A percentile compares a stretch with the other conserved stretches of the same genome.
These are phyloP conservation scores for Colletotrichum viniferum DNA, from an alignment of 2,329 filamentous ascomycete species.

Conservation along the genomic window DNA sequence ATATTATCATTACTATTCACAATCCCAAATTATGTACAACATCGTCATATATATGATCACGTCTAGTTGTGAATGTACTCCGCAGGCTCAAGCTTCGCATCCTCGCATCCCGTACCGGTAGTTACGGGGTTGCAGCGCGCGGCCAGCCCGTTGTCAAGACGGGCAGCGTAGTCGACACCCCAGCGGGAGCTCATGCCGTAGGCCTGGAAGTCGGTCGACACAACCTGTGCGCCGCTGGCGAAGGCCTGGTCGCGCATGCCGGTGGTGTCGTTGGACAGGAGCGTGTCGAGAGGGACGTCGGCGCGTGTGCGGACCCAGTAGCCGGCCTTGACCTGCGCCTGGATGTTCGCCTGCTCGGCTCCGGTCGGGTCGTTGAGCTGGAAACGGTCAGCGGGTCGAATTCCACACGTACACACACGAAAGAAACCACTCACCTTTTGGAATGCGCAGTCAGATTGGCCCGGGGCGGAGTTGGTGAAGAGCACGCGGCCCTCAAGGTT, in stretches of 20 bases:
- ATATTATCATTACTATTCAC: background rate
- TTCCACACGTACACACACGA: background rate
- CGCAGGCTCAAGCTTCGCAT: constrained; percentile 23
- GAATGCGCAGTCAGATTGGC: constrained; percentile 49
- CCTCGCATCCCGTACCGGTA: constrained; percentile 21
- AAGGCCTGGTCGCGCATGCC: constrained; percentile 45
- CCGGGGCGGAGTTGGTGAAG: constrained; percentile 53
- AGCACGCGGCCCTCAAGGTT: constrained; percentile 47
- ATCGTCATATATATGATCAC: too few relatives aligned
- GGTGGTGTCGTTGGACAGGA: constrained; percentile 43
- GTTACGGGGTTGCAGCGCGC: constrained; percentile 37
- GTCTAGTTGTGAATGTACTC: constrained; percentile 22
- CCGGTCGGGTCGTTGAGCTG: constrained; percentile 47
- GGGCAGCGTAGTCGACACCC: constrained; percentile 49
- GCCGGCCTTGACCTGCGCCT: constrained; percentile 45
- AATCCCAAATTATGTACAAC: background rate
- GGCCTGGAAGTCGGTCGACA: constrained; percentile 52
- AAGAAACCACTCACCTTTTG: constrained; percentile 36
- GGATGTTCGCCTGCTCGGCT: constrained; percentile 43
- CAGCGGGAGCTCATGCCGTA: constrained; percentile 51
- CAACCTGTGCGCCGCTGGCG: constrained; percentile 51
- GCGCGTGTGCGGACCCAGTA: constrained; percentile 55
- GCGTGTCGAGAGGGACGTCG: constrained; percentile 48
- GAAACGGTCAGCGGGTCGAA: background rate
- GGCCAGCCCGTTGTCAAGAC: constrained; percentile 23